Conservation (phyloP, 805 yeast genomes). For the Hanseniaspora osmophila region DNA sequence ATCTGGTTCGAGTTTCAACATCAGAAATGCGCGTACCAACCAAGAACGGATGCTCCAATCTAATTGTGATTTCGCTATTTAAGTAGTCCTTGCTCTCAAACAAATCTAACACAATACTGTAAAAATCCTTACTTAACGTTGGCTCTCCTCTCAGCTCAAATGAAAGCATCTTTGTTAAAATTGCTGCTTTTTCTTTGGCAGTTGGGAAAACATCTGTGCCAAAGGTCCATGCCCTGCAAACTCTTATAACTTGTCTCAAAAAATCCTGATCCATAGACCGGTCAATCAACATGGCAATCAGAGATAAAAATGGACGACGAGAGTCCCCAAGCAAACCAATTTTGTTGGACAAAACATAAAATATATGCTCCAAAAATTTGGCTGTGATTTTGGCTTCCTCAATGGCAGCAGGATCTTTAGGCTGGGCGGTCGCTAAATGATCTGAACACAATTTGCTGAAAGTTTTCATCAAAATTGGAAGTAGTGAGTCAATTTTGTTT, state of each 20-base stretch:
- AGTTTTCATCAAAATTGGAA: conserved; percentile 71
- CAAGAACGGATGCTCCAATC: conserved; percentile 92
- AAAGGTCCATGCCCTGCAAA: conserved; percentile 84
- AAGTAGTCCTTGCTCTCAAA: conserved; percentile 68
- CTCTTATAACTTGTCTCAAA: conserved; percentile 55
- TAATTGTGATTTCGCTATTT: conserved; percentile 76
- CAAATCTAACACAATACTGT: conserved; percentile 73
- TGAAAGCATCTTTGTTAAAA: conserved; percentile 82
- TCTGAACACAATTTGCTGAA: conserved; percentile 83
- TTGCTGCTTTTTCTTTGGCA: conserved; percentile 88
- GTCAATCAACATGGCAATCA: conserved; percentile 82
- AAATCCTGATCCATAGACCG: conserved; percentile 69
- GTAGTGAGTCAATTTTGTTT: conserved; percentile 53
- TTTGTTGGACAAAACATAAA: conserved; percentile 66
- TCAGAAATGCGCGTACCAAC: conserved; percentile 83
- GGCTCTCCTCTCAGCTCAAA: conserved; percentile 82
- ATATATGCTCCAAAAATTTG: conserved; percentile 55
- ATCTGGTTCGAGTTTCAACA: conserved; percentile 53
- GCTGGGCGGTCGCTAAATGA: conserved; percentile 46
- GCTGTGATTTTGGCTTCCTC: conserved; percentile 79
- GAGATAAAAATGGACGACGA: conserved; percentile 71
- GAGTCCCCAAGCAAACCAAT: conserved; percentile 86
- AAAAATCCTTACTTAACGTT: conserved; percentile 60
- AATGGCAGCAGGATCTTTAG: conserved; percentile 25
- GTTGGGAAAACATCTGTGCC: conserved; percentile 83